Conservation (phyloP, 1,284 basidiomycete species). For the Cutaneotrichosporon mucoides region DNA sequence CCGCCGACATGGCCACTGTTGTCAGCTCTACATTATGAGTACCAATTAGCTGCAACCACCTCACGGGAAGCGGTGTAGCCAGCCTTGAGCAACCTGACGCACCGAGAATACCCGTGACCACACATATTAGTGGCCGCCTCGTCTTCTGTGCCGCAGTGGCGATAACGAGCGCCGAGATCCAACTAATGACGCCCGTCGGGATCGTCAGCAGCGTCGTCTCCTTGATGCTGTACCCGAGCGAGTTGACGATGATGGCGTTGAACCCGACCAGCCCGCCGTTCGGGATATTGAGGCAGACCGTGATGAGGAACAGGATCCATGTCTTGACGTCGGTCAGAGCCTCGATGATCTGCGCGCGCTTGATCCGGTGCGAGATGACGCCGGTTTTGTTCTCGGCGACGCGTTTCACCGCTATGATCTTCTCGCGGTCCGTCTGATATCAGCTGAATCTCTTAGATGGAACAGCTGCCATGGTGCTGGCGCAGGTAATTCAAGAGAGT, state of each 20-base stretch:
- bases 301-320: slow-evolving; percentile 19
- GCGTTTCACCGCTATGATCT: slow-evolving; percentile 17
- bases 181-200: slow-evolving; percentile 36
- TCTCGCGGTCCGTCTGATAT: slow-evolving; percentile 18
- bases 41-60: slow-evolving; percentile 10
- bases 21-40: too few species aligned
- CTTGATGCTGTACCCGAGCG: slow-evolving; percentile 22
- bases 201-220: slow-evolving; percentile 32
- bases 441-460: too few species aligned
- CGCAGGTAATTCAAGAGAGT: too few species aligned
- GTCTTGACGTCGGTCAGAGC: slow-evolving; percentile 19
- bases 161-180: slow-evolving; percentile 29
- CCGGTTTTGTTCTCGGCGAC: slow-evolving; percentile 22
- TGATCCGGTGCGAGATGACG: slow-evolving; percentile 16
- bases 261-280: slow-evolving; percentile 21
- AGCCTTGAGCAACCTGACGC: too few species aligned
- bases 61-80: too few species aligned
- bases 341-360: slow-evolving; percentile 18
- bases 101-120: neutral
- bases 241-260: slow-evolving; percentile 24
- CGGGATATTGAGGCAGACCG: slow-evolving; percentile 16
- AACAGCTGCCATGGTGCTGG: too few species aligned
- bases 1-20: slow-evolving; percentile 4
- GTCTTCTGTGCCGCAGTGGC: slow-evolving; percentile 24
- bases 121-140: slow-evolving; percentile 14